Evolutionary conservation across 768 basidiomycete genomes (phyloP).

Genomic region (Inosperma sp.): DNA sequence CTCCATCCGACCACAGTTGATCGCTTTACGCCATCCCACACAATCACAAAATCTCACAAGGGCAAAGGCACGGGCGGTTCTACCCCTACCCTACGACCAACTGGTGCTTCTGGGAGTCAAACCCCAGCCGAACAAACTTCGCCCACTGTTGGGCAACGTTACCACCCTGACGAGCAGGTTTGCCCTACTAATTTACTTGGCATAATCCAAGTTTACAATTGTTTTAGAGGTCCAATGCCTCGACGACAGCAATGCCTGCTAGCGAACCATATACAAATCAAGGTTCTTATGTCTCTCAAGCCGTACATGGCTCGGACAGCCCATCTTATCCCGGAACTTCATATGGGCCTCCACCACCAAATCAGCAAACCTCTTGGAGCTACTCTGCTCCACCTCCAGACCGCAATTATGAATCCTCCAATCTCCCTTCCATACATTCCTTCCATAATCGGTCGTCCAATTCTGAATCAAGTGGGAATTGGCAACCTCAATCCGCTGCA

Average conservation of each 20-base stretch:
- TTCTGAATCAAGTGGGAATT: slow-evolving; percentile 25
- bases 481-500: slow-evolving; percentile 26
- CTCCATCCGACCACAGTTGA: slow-evolving; percentile 79
- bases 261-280: slow-evolving; percentile 42
- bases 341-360: slow-evolving; percentile 40
- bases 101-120: slow-evolving; percentile 37
- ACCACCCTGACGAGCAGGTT: slow-evolving; percentile 44
- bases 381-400: slow-evolving; percentile 43
- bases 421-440: slow-evolving; percentile 52
- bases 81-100: slow-evolving; percentile 26
- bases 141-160: slow-evolving; percentile 43
- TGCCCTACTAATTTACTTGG: slow-evolving; percentile 8
- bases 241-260: slow-evolving; percentile 37
- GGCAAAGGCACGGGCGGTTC: slow-evolving; percentile 41
- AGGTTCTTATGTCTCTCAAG: slow-evolving; percentile 43
- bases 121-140: slow-evolving; percentile 44
- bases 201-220: not conserved
- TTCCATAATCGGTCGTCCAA: slow-evolving; percentile 41
- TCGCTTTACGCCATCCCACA: slow-evolving; percentile 56
- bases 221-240: slow-evolving; percentile 20
- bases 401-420: slow-evolving; percentile 45
- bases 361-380: slow-evolving; percentile 51
- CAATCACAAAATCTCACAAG: slow-evolving; percentile 34
- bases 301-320: slow-evolving; percentile 37
- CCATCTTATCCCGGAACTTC: slow-evolving; percentile 37